Percentiles rank a stretch among this genome's conserved stretches.
These are phyloP conservation scores for Neofusicoccum laricinum DNA, from an alignment of 2,329 filamentous ascomycete species.

Conservation along the genomic window DNA sequence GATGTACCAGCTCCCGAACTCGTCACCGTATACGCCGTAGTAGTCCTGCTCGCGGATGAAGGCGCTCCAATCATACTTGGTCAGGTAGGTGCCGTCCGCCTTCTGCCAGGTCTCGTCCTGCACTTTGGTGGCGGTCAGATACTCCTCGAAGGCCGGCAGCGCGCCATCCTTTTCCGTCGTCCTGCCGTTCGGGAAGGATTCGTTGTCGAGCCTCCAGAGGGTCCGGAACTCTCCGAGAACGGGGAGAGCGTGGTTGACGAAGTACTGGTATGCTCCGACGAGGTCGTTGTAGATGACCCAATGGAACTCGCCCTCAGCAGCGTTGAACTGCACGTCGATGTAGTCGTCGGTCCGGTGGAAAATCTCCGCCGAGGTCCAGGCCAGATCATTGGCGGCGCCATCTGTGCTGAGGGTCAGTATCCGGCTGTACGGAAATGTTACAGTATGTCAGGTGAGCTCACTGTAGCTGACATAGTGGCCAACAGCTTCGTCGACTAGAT, in stretches of 20 bases:
- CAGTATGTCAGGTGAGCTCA: conserved; percentile 16
- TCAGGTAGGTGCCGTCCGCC: conserved; percentile 49
- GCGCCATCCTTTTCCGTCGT: conserved; percentile 46
- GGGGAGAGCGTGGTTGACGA: conserved; percentile 50
- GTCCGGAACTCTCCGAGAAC: conserved; percentile 51
- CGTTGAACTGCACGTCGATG: conserved; percentile 49
- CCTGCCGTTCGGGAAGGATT: conserved; percentile 46
- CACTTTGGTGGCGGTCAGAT: conserved; percentile 46
- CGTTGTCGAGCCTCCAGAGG: conserved; percentile 50
- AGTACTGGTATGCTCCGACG: conserved; percentile 55
- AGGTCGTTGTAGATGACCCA: conserved; percentile 52
- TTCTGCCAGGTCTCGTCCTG: conserved; percentile 55
- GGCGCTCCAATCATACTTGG: conserved; percentile 51
- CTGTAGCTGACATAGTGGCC: conserved; percentile 48
- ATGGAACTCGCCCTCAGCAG: conserved; percentile 49
- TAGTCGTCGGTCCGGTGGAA: conserved; percentile 30
- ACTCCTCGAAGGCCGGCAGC: conserved; percentile 45
- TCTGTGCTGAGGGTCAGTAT: conserved; percentile 29
- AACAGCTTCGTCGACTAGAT: conserved; percentile 40
- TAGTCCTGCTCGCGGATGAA: conserved; percentile 43
- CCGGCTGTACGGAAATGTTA: too few relatives aligned
- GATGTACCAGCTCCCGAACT: conserved; percentile 53
- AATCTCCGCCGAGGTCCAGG: conserved; percentile 48
- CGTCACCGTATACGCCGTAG: conserved; percentile 51
- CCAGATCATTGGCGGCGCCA: conserved; percentile 46